Conservation (phyloP, 306 rosid species). For the Dalbergia oliveri region DNA sequence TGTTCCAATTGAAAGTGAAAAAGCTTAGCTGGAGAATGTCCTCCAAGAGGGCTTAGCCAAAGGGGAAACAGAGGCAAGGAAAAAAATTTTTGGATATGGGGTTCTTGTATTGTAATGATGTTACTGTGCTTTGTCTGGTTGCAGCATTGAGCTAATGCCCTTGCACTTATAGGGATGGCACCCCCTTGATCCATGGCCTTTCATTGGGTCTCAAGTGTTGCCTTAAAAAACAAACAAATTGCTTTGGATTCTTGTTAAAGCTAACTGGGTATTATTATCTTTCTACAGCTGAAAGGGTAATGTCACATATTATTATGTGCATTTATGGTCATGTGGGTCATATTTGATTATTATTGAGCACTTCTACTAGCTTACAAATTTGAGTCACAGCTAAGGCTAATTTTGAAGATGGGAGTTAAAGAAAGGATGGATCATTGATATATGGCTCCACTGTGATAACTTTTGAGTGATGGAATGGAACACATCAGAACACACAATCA, state of each 20-base stretch:
- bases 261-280: slow-evolving; percentile 35
- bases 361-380: slow-evolving; percentile 55
- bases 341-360: slow-evolving; percentile 43
- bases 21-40: slow-evolving; percentile 56
- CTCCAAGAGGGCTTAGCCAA: slow-evolving; percentile 57
- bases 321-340: slow-evolving; percentile 54
- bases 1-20: slow-evolving; percentile 54
- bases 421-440: background rate
- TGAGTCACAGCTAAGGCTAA: slow-evolving; percentile 36
- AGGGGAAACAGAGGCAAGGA: slow-evolving; percentile 49
- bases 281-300: slow-evolving; percentile 30
- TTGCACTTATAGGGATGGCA: slow-evolving; percentile 39
- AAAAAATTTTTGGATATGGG: slow-evolving; percentile 10
- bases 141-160: slow-evolving; percentile 42
- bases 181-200: slow-evolving; percentile 46
- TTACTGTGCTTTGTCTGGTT: slow-evolving; percentile 52
- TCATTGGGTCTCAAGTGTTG: slow-evolving; percentile 53
- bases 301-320: slow-evolving; percentile 14
- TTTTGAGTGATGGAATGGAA: slow-evolving; percentile 35
- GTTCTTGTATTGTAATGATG: slow-evolving; percentile 40
- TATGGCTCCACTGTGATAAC: slow-evolving; percentile 13
- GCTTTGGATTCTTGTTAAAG: slow-evolving; percentile 77
- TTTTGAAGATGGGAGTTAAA: background rate
- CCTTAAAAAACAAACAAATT: slow-evolving; percentile 50
- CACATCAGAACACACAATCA: slow-evolving; percentile 1